These are phyloP conservation scores for Pythium sp. DNA, from an alignment of 352 stramenopile genomes.

Conservation along the genomic window DNA sequence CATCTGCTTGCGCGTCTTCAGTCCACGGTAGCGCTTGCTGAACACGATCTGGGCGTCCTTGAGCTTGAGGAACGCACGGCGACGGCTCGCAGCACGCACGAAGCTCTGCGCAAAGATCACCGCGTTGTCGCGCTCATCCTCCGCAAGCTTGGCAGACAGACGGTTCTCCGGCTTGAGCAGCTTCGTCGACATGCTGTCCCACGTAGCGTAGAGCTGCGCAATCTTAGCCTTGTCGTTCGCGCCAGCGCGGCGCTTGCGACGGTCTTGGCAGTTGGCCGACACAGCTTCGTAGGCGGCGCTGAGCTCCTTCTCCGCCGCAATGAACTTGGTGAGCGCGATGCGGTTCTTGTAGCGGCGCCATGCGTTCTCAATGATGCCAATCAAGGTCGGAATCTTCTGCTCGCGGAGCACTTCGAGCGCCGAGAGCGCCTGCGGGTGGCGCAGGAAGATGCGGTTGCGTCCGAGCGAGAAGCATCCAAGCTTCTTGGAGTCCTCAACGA, in stretches of 20 bases:
- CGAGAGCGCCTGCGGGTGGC: constrained; percentile 86
- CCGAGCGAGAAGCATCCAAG: constrained; percentile 82
- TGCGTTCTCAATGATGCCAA: constrained; percentile 82
- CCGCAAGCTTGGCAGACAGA: constrained; percentile 39
- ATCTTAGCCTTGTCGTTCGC: constrained; percentile 56
- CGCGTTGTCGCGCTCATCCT: constrained; percentile 62
- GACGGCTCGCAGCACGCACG: constrained; percentile 47
- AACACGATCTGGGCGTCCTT: constrained; percentile 70
- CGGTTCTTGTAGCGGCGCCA: constrained; percentile 85
- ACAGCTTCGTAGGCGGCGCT: constrained; percentile 47
- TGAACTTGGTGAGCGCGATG: constrained; percentile 53
- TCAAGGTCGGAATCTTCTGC: constrained; percentile 69
- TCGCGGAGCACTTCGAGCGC: constrained; percentile 80
- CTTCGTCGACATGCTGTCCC: constrained; percentile 51
- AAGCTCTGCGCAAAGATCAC: constrained; percentile 79
- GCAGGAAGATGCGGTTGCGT: constrained; percentile 89
- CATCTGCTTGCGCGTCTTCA: constrained; percentile 75
- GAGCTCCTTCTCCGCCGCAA: constrained; percentile 52
- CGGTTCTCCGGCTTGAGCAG: constrained; percentile 50
- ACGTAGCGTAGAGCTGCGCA: constrained; percentile 54
- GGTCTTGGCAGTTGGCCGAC: constrained; percentile 64
- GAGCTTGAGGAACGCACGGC: constrained; percentile 52
- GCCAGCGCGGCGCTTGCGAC: constrained; percentile 54
- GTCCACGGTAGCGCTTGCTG: constrained; percentile 70
- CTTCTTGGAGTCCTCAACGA: constrained; percentile 71